These are phyloP conservation scores for Fusarium annulatum DNA, from an alignment of 2,329 filamentous ascomycete genomes.

Conservation along the genomic window DNA sequence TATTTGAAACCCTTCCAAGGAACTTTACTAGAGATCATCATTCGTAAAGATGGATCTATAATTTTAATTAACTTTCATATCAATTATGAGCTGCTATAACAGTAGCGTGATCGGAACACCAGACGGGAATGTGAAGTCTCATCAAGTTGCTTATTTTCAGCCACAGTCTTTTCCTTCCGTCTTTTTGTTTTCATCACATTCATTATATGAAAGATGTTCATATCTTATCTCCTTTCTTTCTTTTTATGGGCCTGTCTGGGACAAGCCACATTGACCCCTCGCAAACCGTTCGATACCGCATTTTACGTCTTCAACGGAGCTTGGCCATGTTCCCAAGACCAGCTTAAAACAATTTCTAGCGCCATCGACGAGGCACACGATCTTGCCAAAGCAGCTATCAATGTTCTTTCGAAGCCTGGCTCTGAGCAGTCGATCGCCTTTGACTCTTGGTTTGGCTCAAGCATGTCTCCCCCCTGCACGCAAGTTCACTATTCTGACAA, in stretches of 20 bases:
- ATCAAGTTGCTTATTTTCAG: background rate
- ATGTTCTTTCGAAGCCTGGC: fast-evolving
- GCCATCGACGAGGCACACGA: background rate
- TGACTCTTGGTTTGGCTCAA: background rate
- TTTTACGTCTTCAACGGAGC: background rate
- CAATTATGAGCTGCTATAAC: background rate
- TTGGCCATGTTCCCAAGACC: background rate
- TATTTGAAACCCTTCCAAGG: background rate
- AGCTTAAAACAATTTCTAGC: background rate
- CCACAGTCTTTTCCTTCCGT: background rate
- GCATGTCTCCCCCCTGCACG: too few species aligned
- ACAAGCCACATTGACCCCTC: background rate
- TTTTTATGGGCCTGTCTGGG: background rate
- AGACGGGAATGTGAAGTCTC: background rate
- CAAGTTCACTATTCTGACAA: background rate
- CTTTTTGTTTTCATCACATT: background rate
- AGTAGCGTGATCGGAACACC: too few species aligned
- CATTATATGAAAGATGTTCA: background rate
- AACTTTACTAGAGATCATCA: background rate
- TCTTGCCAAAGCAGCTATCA: background rate
- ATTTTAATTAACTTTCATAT: background rate
- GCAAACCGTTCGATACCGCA: background rate
- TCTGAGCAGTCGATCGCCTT: background rate
- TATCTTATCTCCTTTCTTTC: too few species aligned
- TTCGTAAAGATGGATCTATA: background rate